These are phyloP conservation scores for Cucurbita argyrosperma DNA, from an alignment of 306 rosid genomes.

Conservation along the genomic window DNA sequence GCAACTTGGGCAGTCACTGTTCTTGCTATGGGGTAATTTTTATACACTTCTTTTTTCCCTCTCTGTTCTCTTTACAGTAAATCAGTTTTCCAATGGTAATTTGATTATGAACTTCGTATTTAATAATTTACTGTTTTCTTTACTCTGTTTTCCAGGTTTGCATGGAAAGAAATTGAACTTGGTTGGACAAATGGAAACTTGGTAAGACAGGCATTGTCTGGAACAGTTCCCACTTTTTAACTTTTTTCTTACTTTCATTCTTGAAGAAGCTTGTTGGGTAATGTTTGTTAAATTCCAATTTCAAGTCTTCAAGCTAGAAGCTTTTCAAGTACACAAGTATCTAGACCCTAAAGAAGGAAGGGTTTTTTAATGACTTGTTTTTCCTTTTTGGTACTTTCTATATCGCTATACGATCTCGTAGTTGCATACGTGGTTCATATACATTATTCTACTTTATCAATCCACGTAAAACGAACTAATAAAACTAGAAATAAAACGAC, in stretches of 20 bases:
- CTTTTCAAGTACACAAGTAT: not conserved
- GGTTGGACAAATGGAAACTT: slow-evolving; percentile 67
- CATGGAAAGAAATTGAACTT: slow-evolving; percentile 72
- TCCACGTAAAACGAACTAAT: no score
- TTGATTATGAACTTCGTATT: not conserved
- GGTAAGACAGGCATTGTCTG: slow-evolving; percentile 27
- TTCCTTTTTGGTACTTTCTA: not conserved
- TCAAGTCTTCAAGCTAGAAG: not conserved
- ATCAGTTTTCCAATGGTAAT: not conserved
- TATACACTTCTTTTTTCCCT: not conserved
- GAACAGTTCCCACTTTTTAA: not conserved
- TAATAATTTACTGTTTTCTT: not conserved
- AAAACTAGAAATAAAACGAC: no score
- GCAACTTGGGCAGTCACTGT: slow-evolving; percentile 52
- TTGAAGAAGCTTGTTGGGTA: not conserved
- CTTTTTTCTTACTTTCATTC: not conserved
- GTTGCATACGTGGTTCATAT: no score
- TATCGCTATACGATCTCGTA: no score
- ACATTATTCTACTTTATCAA: no score
- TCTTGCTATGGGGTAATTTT: slow-evolving; percentile 74
- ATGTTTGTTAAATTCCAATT: not conserved
- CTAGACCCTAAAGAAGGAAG: not conserved
- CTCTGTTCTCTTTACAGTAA: not conserved
- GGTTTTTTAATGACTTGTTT: not conserved
- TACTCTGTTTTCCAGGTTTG: slow-evolving; percentile 40